Conservation (phyloP, 176 grass and related monocot species). For the Avena insularis region DNA sequence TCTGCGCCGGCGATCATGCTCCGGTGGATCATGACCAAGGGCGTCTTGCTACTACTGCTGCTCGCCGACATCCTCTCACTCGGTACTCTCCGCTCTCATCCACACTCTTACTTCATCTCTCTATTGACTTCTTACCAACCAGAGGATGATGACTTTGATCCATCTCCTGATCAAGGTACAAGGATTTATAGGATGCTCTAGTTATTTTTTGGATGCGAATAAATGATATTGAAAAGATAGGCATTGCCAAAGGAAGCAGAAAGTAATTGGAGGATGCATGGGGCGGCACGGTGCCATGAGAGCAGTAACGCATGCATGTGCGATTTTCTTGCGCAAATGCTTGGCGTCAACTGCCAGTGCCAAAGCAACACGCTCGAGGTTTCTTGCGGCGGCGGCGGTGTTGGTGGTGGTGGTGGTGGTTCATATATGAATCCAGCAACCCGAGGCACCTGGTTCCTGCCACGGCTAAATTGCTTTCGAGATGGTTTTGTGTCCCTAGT, state of each 20-base stretch:
- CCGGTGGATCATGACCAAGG: background rate
- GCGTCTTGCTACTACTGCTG: background rate
- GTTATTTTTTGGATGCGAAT: background rate
- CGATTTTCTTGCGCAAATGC: background rate
- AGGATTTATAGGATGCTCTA: background rate
- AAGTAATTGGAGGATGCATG: constrained; percentile 17
- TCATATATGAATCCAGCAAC: constrained; percentile 4
- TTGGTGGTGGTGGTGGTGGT: background rate
- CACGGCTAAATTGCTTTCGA: background rate
- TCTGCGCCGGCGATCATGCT: background rate
- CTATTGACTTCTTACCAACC: background rate
- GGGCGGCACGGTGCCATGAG: background rate
- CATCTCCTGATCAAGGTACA: background rate
- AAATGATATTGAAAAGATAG: background rate
- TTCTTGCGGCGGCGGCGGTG: background rate
- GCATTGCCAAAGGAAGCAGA: constrained; percentile 18
- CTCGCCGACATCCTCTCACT: background rate
- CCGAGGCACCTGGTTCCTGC: background rate
- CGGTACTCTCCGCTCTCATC: background rate
- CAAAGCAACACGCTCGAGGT: background rate
- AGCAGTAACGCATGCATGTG: background rate
- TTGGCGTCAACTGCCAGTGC: background rate
- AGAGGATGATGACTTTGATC: background rate
- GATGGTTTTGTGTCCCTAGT: background rate
- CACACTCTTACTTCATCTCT: background rate